phyloP scores from a whole-genome alignment of 345 rosid genomes.

The Euclidium syriacum region DNA sequence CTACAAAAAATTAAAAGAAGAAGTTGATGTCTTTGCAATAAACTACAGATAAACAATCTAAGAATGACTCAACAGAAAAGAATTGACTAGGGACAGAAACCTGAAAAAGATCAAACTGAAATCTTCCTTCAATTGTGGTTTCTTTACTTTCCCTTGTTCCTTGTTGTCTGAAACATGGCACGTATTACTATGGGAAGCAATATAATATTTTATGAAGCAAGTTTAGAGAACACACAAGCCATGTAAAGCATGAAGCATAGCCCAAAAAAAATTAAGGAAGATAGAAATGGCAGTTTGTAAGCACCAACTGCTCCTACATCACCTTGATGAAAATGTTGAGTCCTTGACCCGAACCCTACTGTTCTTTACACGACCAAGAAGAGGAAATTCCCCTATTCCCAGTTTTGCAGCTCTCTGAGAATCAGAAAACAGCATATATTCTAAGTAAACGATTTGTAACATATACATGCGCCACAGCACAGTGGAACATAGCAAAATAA shows the following conservation, averaged over 20 bases:
- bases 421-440: conserved; percentile 19
- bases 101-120: conserved; percentile 97
- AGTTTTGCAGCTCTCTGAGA: conserved; percentile 79
- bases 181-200: conserved; percentile 16
- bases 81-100: conserved; percentile 37
- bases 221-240: conserved; percentile 7
- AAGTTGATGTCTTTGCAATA: conserved; percentile 6
- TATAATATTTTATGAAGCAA: not conserved
- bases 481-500: not conserved
- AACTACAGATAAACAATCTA: conserved; percentile 2
- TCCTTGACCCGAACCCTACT: conserved; percentile 83
- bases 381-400: conserved; percentile 83
- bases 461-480: conserved; percentile 4
- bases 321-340: conserved; percentile 95
- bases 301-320: conserved; percentile 8
- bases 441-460: not conserved
- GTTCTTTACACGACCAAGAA: conserved; percentile 82
- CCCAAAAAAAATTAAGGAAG: not conserved
- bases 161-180: conserved; percentile 55
- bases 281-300: conserved; percentile 10
- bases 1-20: conserved; percentile 33
- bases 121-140: conserved; percentile 90
- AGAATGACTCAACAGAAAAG: conserved; percentile 10
- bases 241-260: not conserved
- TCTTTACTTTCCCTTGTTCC: conserved; percentile 98